A percentile compares a stretch with the other conserved stretches of the same genome.
phyloP scores from a whole-genome alignment of 2,329 filamentous ascomycete species.

The Chalara sp. region DNA sequence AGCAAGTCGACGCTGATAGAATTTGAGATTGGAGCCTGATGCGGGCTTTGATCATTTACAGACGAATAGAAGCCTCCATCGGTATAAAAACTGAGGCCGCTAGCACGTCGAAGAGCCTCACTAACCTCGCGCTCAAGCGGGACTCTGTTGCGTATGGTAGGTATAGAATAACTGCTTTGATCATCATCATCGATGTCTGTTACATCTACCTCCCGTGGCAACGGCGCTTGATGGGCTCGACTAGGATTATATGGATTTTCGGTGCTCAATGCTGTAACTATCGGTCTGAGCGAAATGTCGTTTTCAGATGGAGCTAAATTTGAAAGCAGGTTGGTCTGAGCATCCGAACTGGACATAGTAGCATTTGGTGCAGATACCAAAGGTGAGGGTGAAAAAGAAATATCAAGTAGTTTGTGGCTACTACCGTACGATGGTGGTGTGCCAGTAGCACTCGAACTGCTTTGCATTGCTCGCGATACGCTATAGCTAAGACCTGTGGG shows the following conservation, averaged over 20 bases:
- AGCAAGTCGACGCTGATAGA: not conserved
- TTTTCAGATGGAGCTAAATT: conserved; percentile 1
- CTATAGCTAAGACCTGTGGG: conserved; percentile 5
- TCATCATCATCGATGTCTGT: conserved; percentile 5
- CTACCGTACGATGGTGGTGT: conserved; percentile 15
- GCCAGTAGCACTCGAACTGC: conserved; percentile 5
- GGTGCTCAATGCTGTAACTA: conserved; percentile 2
- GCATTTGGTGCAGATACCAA: not conserved
- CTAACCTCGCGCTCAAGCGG: conserved; percentile 25
- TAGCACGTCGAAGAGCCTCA: conserved; percentile 21
- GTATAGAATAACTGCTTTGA: conserved; percentile 3
- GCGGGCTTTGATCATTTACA: not conserved
- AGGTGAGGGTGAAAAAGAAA: conserved; percentile 5
- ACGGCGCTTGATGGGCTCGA: conserved; percentile 6
- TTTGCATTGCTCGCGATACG: conserved; percentile 1
- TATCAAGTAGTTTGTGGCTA: conserved; percentile 14
- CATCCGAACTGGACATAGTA: not conserved
- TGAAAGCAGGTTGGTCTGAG: not conserved
- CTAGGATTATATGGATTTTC: conserved; percentile 2
- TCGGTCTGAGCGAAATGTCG: conserved; percentile 1
- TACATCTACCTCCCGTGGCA: conserved; percentile 2
- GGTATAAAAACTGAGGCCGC: conserved; percentile 20
- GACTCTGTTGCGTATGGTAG: not conserved
- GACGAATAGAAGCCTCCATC: conserved; percentile 16
- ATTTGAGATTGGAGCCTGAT: not conserved